phyloP scores from a whole-genome alignment of 2,329 filamentous ascomycete species.

The Coniochaeta hoffmannii region DNA sequence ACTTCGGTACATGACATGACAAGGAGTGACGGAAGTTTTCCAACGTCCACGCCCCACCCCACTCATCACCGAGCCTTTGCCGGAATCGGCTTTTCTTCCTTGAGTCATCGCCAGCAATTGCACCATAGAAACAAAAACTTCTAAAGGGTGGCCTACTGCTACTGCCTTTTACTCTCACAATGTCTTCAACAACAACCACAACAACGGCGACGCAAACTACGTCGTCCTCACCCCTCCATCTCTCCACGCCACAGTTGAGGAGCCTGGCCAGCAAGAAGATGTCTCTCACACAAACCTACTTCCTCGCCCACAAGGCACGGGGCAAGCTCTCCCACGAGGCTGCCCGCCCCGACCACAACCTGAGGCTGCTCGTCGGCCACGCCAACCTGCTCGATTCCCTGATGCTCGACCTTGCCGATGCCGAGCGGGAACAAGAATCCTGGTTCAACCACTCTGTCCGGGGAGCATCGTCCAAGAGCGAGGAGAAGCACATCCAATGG shows the following conservation, averaged over 20 bases:
- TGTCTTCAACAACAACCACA: constrained; percentile 22
- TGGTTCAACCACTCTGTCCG: constrained; percentile 97
- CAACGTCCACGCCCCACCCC: neutral
- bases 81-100: constrained; percentile 26
- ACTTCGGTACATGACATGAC: neutral
- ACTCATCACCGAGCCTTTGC: constrained; percentile 3
- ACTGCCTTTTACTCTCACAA: constrained; percentile 21
- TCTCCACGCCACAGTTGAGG: constrained; percentile 15
- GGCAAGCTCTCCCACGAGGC: constrained; percentile 94
- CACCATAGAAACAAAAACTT: constrained; percentile 20
- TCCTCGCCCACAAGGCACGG: constrained; percentile 91
- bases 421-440: constrained; percentile 89
- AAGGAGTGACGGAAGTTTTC: neutral
- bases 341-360: constrained; percentile 84
- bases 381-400: constrained; percentile 95
- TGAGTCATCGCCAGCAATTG: constrained; percentile 25
- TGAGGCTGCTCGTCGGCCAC: constrained; percentile 91
- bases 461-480: constrained; percentile 51
- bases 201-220: neutral
- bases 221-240: constrained; percentile 4
- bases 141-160: constrained; percentile 10
- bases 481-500: constrained; percentile 78
- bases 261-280: constrained; percentile 65
- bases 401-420: constrained; percentile 84
- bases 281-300: constrained; percentile 98